Evolutionary conservation across 306 rosid species (phyloP).

Genomic region (Lagenaria siceraria): DNA sequence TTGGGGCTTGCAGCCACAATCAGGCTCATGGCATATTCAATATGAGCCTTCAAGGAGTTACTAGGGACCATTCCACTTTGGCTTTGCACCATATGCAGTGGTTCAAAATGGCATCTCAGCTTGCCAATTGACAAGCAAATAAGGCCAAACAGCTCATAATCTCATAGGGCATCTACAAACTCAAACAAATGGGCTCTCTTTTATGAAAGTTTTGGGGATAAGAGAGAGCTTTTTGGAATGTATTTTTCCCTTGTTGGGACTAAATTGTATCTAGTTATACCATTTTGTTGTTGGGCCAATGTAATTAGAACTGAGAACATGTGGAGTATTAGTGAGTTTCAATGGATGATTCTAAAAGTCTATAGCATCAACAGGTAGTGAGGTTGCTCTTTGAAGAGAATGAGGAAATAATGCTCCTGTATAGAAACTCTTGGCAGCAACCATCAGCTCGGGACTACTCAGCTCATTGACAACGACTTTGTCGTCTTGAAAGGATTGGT

Average conservation of each 20-base stretch:
- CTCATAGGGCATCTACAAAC: neutral
- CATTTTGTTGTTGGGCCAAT: neutral
- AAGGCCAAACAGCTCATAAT: constrained; percentile 1
- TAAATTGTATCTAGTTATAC: neutral
- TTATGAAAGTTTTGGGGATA: neutral
- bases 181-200: neutral
- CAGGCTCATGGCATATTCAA: neutral
- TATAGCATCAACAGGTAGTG: constrained; percentile 93
- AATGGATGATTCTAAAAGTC: constrained; percentile 25
- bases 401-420: constrained; percentile 46
- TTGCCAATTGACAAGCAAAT: neutral
- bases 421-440: constrained; percentile 55
- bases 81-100: neutral
- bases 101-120: neutral
- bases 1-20: neutral
- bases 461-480: constrained; percentile 1
- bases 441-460: constrained; percentile 30
- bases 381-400: constrained; percentile 77
- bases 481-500: constrained; percentile 2
- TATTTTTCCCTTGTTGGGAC: neutral
- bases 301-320: neutral
- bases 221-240: neutral
- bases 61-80: neutral
- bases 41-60: neutral
- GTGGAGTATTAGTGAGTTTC: neutral